These are phyloP conservation scores for Candida sakaeoensis DNA, from an alignment of 805 yeast species.

Conservation along the genomic window DNA sequence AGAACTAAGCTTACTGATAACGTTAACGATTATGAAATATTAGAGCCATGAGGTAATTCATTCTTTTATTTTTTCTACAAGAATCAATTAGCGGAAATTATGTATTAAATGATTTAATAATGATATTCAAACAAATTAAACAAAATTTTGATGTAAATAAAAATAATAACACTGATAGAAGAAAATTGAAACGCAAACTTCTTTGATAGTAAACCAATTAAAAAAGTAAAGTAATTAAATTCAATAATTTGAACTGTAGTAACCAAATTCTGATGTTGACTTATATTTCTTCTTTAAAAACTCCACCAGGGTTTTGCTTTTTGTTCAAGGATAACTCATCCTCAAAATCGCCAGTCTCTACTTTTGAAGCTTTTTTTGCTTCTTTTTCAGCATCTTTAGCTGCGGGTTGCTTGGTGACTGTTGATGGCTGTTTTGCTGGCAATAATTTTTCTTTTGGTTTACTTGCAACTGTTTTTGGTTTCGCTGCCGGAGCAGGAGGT, in stretches of 20 bases:
- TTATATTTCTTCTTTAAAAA: conserved; percentile 41
- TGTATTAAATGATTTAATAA: not conserved
- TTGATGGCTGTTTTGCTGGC: conserved; percentile 4
- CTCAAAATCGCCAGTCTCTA: conserved; percentile 18
- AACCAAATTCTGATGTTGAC: not conserved
- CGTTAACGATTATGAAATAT: conserved; percentile 20
- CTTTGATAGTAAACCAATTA: not conserved
- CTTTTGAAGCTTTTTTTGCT: conserved; percentile 10
- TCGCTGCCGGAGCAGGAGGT: conserved; percentile 4
- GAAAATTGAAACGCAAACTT: too few species aligned
- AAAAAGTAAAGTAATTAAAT: not conserved
- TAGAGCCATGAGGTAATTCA: conserved; percentile 7
- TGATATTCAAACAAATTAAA: too few species aligned
- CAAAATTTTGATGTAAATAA: too few species aligned
- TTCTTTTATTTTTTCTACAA: too few species aligned
- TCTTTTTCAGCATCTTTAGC: conserved; percentile 12
- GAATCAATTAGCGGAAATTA: not conserved
- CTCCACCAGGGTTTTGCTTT: conserved; percentile 29
- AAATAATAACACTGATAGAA: not conserved
- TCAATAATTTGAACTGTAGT: not conserved
- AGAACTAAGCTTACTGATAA: conserved; percentile 43
- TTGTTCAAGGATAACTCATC: conserved; percentile 26
- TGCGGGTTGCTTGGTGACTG: conserved; percentile 6
- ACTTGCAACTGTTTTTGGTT: conserved; percentile 4
- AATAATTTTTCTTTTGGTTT: not conserved